phyloP scores from a whole-genome alignment of 2,329 filamentous ascomycete species.

The Aspergillus sp. region DNA sequence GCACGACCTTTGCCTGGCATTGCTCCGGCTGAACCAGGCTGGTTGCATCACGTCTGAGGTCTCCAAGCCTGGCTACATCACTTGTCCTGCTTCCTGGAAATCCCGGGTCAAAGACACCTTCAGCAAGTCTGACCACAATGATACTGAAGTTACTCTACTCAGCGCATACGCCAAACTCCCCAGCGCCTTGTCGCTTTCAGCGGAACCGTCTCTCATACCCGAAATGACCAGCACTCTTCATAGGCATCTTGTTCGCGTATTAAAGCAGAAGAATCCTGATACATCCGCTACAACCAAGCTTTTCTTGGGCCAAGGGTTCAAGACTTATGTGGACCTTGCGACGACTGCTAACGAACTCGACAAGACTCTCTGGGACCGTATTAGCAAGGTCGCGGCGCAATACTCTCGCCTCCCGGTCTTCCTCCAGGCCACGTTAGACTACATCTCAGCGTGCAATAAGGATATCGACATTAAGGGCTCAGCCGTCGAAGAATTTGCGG shows the following conservation, averaged over 20 bases:
- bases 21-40: conserved; percentile 60
- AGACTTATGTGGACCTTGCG: conserved; percentile 68
- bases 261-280: conserved; percentile 61
- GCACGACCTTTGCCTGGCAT: conserved; percentile 66
- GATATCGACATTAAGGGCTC: conserved; percentile 47
- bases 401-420: conserved; percentile 69
- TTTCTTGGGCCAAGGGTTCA: conserved; percentile 73
- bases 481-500: conserved; percentile 63
- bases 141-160: conserved; percentile 66
- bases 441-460: conserved; percentile 33
- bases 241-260: conserved; percentile 65
- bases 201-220: conserved; percentile 65
- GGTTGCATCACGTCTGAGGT: conserved; percentile 55
- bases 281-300: conserved; percentile 68
- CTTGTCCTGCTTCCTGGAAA: conserved; percentile 60
- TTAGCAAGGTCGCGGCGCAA: conserved; percentile 66
- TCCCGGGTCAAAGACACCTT: conserved; percentile 71
- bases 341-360: conserved; percentile 61
- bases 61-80: conserved; percentile 41
- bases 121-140: conserved; percentile 46
- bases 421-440: conserved; percentile 62
- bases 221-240: conserved; percentile 67
- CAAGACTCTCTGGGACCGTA: conserved; percentile 61
- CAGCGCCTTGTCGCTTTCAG: conserved; percentile 57
- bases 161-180: conserved; percentile 67